phyloP scores from a whole-genome alignment of 371 early-diverging fungal species.

The Syncephalastrum monosporum region DNA sequence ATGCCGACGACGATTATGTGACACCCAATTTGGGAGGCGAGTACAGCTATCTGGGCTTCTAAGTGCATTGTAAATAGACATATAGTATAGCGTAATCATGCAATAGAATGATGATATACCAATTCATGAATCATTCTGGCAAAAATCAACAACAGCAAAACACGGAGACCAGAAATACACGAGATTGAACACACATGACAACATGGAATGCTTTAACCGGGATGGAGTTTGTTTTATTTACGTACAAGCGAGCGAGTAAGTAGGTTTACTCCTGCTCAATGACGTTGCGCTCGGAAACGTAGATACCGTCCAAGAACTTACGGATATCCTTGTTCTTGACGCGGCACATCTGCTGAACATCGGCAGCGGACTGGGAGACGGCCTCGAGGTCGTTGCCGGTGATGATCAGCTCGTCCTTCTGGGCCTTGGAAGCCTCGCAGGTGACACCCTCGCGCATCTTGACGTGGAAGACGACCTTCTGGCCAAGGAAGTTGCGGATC shows the following conservation, averaged over 20 bases:
- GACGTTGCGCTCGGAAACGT: constrained; percentile 82
- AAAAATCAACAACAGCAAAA: no score
- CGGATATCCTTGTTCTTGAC: constrained; percentile 95
- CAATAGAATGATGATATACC: no score
- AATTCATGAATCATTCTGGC: no score
- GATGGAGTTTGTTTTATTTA: no score
- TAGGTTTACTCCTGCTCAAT: constrained; percentile 21
- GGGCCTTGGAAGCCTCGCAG: constrained; percentile 76
- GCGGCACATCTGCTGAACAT: constrained; percentile 71
- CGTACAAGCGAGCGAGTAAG: not conserved
- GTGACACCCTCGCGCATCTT: constrained; percentile 90
- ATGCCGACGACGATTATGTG: constrained; percentile 52
- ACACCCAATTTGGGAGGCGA: constrained; percentile 45
- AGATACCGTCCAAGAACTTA: constrained; percentile 99
- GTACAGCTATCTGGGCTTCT: constrained; percentile 49
- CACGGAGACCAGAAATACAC: no score
- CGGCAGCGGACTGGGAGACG: constrained; percentile 96
- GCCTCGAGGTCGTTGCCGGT: constrained; percentile 95
- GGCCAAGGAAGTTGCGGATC: constrained; percentile 99
- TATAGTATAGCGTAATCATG: no score
- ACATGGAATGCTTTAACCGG: no score
- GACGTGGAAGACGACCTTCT: constrained; percentile 91
- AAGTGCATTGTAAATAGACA: constrained; percentile 5
- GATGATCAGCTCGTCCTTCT: constrained; percentile 97
- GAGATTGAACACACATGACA: no score